Percentiles rank a stretch among this genome's conserved stretches.
Conservation (phyloP, 768 basidiomycete species). For the Boletus subcaerulescens region DNA sequence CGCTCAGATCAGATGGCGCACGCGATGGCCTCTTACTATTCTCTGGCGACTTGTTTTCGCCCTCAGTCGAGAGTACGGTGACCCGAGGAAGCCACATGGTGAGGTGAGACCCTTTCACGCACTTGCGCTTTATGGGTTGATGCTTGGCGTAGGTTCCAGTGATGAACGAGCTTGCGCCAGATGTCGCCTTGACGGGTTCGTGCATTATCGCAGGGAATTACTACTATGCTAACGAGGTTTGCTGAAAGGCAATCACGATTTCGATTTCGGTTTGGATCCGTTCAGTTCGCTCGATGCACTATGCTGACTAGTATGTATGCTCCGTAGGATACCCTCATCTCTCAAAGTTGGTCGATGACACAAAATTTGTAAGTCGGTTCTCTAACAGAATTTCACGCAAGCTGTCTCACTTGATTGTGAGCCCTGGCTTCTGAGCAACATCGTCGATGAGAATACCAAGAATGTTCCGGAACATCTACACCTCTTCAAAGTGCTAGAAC, state of each 20-base stretch:
- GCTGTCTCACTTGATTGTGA: constrained; percentile 25
- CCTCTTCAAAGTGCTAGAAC: constrained; percentile 65
- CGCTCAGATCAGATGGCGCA: constrained; percentile 41
- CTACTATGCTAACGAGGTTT: constrained; percentile 5
- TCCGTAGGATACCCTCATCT: constrained; percentile 59
- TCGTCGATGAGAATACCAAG: constrained; percentile 66
- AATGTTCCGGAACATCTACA: constrained; percentile 57
- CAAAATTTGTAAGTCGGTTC: constrained; percentile 59
- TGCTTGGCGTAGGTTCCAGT: constrained; percentile 65
- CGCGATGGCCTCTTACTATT: constrained; percentile 79
- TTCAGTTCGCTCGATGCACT: neutral
- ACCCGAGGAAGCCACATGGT: constrained; percentile 93
- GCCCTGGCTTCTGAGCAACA: constrained; percentile 92
- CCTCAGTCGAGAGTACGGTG: constrained; percentile 82
- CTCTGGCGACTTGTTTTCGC: constrained; percentile 88
- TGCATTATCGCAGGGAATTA: neutral
- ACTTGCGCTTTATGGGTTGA: neutral
- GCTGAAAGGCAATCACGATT: constrained; percentile 81
- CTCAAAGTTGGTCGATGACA: constrained; percentile 65
- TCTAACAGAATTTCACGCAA: neutral
- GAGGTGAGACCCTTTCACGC: constrained; percentile 10
- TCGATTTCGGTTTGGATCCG: constrained; percentile 67
- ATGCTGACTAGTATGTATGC: neutral
- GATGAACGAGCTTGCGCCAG: constrained; percentile 76
- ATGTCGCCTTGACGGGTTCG: constrained; percentile 78